Evolutionary conservation across 768 basidiomycete genomes (phyloP), one percentile per base, ranked within the genome.

Genomic region (Glaciozyma martinii): DNA sequence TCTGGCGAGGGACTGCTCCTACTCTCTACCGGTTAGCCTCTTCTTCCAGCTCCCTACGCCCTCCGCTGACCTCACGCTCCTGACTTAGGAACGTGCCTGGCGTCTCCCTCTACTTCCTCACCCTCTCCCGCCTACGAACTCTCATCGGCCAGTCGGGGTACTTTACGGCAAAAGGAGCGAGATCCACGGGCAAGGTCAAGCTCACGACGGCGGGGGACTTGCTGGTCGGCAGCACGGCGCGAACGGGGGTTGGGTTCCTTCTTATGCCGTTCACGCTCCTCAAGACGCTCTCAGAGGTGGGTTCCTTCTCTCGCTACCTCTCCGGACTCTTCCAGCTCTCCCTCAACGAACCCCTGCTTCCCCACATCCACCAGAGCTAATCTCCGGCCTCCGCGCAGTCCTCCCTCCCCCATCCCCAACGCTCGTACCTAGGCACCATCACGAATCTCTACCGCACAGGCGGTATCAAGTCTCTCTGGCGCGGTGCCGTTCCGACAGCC

Each of bases 21-120:
- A 71, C 70, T 6, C 25, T 71, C 44, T 71, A 68, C 44, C 63
- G 70, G 69, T 71, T 25, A 42, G 62, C 21, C 42, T 9, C 19
- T 6, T 43, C 6, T 8, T 18, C 3, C 1, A 23, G 13, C 25
- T 32, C 18, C 23, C 16, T 12, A 16, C 3, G 37, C 37, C 37
- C 37, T n/a, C 37, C 37, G 37, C 37, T 40, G 33, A 42, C 21
- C 44, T 63, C 46, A 18, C 27, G 10, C 46, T n/a, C 21, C 13
- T 32, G 43, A 25, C 10, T 7, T 52, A 79, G 78, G 19, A 79
- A 79, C 67, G 78, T 78, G n/a, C 78, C 78, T 1, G 78, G 78
- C 29, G 78, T 78, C 8, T 77, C 78, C 15, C 70, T 77, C 52
- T 79, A 79, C 72, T 79, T 79, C 66, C 77, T 78, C 63, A 74